These are phyloP conservation scores for Symbiodinium natans DNA, from an alignment of 73 alveolate genomes.

Conservation along the genomic window DNA sequence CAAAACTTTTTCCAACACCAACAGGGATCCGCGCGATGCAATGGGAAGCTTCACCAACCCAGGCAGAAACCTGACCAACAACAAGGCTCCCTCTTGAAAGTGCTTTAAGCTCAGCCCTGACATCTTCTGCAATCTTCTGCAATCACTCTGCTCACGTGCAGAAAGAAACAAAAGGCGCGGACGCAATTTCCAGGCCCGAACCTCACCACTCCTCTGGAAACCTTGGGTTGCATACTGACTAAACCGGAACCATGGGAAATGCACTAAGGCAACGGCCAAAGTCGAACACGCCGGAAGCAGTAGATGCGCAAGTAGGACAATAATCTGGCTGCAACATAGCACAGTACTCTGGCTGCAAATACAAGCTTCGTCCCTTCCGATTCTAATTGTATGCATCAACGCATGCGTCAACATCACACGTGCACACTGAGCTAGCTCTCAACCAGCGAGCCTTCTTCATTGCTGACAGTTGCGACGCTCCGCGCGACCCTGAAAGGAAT, in stretches of 20 bases:
- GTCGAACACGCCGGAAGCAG: background rate
- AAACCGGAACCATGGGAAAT: background rate
- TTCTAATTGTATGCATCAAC: background rate
- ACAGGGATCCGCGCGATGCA: background rate
- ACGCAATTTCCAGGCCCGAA: constrained; percentile 10
- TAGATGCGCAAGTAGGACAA: background rate
- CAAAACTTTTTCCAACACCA: background rate
- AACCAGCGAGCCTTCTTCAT: background rate
- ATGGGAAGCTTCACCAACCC: background rate
- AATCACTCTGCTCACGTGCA: no score
- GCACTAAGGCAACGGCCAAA: background rate
- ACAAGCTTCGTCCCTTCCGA: background rate
- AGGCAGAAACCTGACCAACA: background rate
- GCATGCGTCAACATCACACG: background rate
- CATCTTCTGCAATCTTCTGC: background rate
- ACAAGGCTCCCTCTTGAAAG: no score
- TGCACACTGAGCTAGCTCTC: background rate
- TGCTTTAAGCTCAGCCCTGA: background rate
- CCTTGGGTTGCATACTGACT: background rate
- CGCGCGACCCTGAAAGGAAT: background rate
- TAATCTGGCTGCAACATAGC: background rate
- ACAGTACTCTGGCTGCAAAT: no score
- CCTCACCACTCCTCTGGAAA: background rate
- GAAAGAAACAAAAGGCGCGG: no score
- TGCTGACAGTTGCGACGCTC: background rate